Conservation (phyloP, 148 eudicot genomes). For the Rhododendron mucronatum region DNA sequence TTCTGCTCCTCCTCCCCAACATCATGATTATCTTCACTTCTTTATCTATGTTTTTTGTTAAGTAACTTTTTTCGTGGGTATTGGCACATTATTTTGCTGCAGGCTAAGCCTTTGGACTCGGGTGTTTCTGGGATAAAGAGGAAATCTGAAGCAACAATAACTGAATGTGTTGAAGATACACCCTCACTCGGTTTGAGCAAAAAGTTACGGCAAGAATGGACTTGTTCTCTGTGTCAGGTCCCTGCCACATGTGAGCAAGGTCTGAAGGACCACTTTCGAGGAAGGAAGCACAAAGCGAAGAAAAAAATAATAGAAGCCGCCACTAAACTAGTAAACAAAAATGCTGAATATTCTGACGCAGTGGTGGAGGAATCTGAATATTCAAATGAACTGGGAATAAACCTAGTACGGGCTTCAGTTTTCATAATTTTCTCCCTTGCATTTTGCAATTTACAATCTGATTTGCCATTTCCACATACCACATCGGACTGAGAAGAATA, state of each 20-base stretch:
- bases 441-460: no score
- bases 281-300: slow-evolving; percentile 5
- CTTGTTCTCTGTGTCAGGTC: background rate
- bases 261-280: background rate
- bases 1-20: no score
- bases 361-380: background rate
- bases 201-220: background rate
- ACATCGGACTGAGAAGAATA: no score
- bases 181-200: background rate
- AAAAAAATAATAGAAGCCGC: no score
- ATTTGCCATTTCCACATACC: no score
- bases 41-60: background rate
- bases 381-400: background rate
- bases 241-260: background rate
- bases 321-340: background rate
- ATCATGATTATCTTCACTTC: no score
- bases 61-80: background rate
- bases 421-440: no score
- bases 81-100: background rate
- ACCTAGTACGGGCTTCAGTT: background rate
- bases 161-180: no score
- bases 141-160: no score
- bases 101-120: background rate
- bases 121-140: no score
- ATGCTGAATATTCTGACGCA: background rate